These are phyloP conservation scores for Rhizopus microsporus DNA, from an alignment of 371 early-diverging fungal species.

Conservation along the genomic window DNA sequence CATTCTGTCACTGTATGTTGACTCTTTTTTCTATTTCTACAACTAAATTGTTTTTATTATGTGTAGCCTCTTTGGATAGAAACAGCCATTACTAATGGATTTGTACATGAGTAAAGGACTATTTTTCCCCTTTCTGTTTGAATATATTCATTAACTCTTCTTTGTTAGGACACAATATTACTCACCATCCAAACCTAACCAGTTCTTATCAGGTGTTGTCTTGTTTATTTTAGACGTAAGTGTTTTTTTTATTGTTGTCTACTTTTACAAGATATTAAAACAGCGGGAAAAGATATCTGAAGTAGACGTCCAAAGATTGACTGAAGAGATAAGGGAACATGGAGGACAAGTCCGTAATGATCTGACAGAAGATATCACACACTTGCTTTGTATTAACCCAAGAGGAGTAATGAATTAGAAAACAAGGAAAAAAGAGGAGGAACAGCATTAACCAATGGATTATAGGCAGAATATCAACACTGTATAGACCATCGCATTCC, in stretches of 20 bases:
- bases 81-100: conserved; percentile 25
- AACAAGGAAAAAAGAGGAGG: background rate
- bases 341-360: conserved; percentile 59
- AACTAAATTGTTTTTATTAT: background rate
- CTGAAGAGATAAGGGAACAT: conserved; percentile 48
- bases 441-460: background rate
- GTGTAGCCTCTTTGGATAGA: conserved; percentile 42
- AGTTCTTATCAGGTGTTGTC: conserved; percentile 63
- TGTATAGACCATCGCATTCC: conserved; percentile 52
- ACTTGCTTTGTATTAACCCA: conserved; percentile 51
- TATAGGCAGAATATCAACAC: conserved; percentile 53
- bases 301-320: conserved; percentile 49
- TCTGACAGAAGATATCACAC: conserved; percentile 58
- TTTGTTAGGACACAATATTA: conserved; percentile 45
- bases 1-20: conserved; percentile 22
- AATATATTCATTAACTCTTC: background rate
- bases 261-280: background rate
- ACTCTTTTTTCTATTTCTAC: background rate
- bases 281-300: conserved; percentile 33
- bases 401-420: conserved; percentile 44
- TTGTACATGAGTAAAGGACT: conserved; percentile 42
- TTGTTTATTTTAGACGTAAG: conserved; percentile 48
- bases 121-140: background rate
- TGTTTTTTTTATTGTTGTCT: background rate
- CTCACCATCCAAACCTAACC: conserved; percentile 49